Evolutionary conservation across 2,329 filamentous ascomycete genomes (phyloP), one percentile per base, ranked within the genome.

Genomic region (Colletotrichum sidae): DNA sequence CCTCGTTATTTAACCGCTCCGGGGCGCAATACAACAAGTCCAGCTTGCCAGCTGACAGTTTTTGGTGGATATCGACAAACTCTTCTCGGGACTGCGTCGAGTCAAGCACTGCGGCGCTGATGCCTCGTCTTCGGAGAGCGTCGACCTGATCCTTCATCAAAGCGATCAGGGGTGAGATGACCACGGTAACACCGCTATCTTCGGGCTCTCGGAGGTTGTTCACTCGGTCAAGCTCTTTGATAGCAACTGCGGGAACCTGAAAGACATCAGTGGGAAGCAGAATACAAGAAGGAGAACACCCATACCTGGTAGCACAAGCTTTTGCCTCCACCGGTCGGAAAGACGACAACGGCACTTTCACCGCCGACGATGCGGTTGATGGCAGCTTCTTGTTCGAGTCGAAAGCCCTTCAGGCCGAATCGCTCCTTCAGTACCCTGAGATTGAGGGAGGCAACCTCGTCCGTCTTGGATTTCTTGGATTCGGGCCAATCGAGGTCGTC

Each of bases 71-170:
- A 1, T 72, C 56, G 49, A 78, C 76, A 9, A 83, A 72, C 55
- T 84, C 77, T 4, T 86, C 79, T 58, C 79, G 80, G 0, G 80
- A 80, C 69, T 87, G 88, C 5, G 81, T 85, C 0, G 86, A 89
- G 70, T 89, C 85, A 10, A 88, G 75, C 7, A 81, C 82, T 2
- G 85, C 86, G 8, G 86, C 87, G 9, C 80, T 70, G 9, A 89
- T 81, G 1, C 82, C 82, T 35, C 80, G 79, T 9, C 77, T 77
- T 51, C 79, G 76, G 17, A 89, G 76, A 2, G 82, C 81, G 68
- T 88, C 86, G 0, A 87, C 84, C 68, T 89, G 86, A 66, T 88
- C 86, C 70, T 88, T 88, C 85, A 88, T 88, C 57, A 88, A 70
- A 2, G 84, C 84, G 55, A 88, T 84, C 3, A 88, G 73, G 0